These are phyloP conservation scores for Beta vulgaris DNA, from an alignment of 148 eudicot genomes.

Conservation along the genomic window DNA sequence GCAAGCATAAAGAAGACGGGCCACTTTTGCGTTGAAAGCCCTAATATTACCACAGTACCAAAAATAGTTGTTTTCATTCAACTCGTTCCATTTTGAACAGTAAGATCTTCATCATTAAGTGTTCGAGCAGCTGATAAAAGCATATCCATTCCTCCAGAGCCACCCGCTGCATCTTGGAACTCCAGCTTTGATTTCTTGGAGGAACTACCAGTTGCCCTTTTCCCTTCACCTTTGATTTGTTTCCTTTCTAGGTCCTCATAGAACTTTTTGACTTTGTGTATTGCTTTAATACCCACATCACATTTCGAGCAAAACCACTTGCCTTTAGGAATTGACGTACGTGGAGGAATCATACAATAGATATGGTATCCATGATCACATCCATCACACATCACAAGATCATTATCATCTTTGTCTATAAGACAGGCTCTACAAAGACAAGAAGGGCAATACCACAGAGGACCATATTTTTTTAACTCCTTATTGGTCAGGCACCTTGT, in stretches of 20 bases:
- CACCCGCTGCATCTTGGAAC: conserved; percentile 28
- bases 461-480: conserved; percentile 55
- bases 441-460: conserved; percentile 92
- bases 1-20: not conserved
- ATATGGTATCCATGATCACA: conserved; percentile 92
- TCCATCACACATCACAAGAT: conserved; percentile 80
- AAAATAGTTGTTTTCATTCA: conserved; percentile 1
- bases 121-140: conserved; percentile 76
- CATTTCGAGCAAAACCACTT: conserved; percentile 88
- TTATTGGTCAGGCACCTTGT: conserved; percentile 62
- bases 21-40: conserved; percentile 1
- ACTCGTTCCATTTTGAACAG: conserved; percentile 21
- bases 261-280: conserved; percentile 48
- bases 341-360: conserved; percentile 87
- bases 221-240: conserved; percentile 29
- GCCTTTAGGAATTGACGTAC: conserved; percentile 49
- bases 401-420: conserved; percentile 65
- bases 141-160: conserved; percentile 77
- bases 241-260: conserved; percentile 39
- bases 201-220: conserved; percentile 8
- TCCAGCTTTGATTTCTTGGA: conserved; percentile 23
- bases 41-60: conserved; percentile 1
- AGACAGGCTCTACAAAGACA: conserved; percentile 89
- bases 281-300: conserved; percentile 47
- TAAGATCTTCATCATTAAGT: conserved; percentile 52